Evolutionary conservation across 2,329 filamentous ascomycete genomes (phyloP).

Genomic region (Colletotrichum kahawae): DNA sequence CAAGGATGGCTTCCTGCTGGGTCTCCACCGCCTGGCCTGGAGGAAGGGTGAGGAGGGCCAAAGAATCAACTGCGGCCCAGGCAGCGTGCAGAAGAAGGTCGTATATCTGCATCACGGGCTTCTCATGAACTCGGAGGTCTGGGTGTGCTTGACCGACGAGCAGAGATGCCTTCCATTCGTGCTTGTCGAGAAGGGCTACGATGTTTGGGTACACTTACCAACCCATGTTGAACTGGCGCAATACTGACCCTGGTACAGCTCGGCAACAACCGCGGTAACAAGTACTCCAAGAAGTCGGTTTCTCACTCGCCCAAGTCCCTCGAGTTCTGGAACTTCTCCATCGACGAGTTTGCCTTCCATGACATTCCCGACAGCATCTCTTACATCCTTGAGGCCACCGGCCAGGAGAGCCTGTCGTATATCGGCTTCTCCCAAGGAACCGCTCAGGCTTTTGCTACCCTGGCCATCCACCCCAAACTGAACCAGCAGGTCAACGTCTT

Average conservation of each 20-base stretch:
- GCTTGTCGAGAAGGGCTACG: slow-evolving; percentile 88
- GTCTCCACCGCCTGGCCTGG: slow-evolving; percentile 86
- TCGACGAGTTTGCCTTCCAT: slow-evolving; percentile 97
- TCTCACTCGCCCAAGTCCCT: slow-evolving; percentile 74
- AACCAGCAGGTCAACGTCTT: slow-evolving; percentile 96
- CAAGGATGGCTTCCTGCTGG: slow-evolving; percentile 89
- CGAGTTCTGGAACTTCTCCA: slow-evolving; percentile 96
- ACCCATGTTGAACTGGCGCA: neutral
- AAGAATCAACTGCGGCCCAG: slow-evolving; percentile 74
- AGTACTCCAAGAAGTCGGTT: slow-evolving; percentile 96
- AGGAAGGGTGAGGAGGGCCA: slow-evolving; percentile 80
- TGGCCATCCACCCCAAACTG: slow-evolving; percentile 89
- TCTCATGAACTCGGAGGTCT: slow-evolving; percentile 98
- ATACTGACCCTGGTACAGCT: slow-evolving; percentile 57
- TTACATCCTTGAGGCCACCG: slow-evolving; percentile 86
- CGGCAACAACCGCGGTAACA: slow-evolving; percentile 97
- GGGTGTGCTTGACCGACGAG: slow-evolving; percentile 90
- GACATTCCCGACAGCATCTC: slow-evolving; percentile 95
- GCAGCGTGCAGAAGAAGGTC: slow-evolving; percentile 78
- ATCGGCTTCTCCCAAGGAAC: slow-evolving; percentile 98
- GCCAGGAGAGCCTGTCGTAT: slow-evolving; percentile 86
- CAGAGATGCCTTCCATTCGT: slow-evolving; percentile 87
- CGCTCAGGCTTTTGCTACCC: slow-evolving; percentile 91
- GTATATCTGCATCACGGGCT: slow-evolving; percentile 95
- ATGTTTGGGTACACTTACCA: slow-evolving; percentile 79